Percentiles rank a stretch among this genome's conserved stretches.
phyloP scores from a whole-genome alignment of 768 basidiomycete genomes.

The Gloeopeniophorella convolvens region DNA sequence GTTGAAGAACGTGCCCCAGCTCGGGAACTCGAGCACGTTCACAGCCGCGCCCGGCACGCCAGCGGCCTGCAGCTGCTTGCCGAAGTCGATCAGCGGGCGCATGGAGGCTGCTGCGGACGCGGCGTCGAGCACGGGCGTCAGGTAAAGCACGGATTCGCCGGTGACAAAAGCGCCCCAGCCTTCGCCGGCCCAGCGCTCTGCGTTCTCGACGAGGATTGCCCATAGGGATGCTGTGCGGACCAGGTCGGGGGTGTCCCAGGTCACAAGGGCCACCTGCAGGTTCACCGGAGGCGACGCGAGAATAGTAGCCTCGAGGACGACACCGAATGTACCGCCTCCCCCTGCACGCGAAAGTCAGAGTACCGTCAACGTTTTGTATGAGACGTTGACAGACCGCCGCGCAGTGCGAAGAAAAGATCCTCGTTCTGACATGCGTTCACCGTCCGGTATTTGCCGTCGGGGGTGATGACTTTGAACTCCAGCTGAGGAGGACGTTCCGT shows the following conservation, averaged over 20 bases:
- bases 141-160: constrained; percentile 19
- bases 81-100: constrained; percentile 12
- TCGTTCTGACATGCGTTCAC: constrained; percentile 42
- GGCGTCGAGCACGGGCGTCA: constrained; percentile 9
- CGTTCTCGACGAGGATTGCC: constrained; percentile 34
- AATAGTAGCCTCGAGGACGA: constrained; percentile 16
- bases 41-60: constrained; percentile 22
- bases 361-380: not conserved
- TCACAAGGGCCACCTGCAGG: constrained; percentile 13
- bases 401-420: constrained; percentile 45
- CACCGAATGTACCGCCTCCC: constrained; percentile 23
- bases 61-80: not conserved
- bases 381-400: not conserved
- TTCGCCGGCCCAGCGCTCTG: constrained; percentile 37
- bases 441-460: constrained; percentile 40
- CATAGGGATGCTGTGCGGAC: no score
- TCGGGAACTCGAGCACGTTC: constrained; percentile 36
- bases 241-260: not conserved
- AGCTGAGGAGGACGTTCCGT: constrained; percentile 23
- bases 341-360: not conserved
- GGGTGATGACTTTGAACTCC: constrained; percentile 47
- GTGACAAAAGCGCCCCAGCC: constrained; percentile 45
- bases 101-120: constrained; percentile 10
- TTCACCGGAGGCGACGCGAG: constrained; percentile 11
- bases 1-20: constrained; percentile 36